A percentile compares a stretch with the other conserved stretches of the same genome.
phyloP scores from a whole-genome alignment of 371 early-diverging fungal genomes.

The Actinomucor elegans region DNA sequence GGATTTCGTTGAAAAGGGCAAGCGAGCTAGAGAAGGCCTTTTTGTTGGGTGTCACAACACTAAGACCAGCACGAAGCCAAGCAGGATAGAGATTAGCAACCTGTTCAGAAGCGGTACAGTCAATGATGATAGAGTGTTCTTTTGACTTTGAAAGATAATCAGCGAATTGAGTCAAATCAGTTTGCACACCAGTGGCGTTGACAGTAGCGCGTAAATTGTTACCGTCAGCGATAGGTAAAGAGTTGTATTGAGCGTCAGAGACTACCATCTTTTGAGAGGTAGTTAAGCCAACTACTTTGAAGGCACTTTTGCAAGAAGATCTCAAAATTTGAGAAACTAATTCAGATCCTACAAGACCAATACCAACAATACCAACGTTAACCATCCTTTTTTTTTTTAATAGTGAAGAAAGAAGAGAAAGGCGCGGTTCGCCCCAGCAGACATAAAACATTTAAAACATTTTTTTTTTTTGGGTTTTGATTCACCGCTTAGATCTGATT shows the following conservation, averaged over 20 bases:
- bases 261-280: conserved; percentile 71
- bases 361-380: conserved; percentile 89
- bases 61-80: conserved; percentile 79
- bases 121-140: conserved; percentile 74
- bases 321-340: conserved; percentile 72
- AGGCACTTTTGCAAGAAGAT: conserved; percentile 26
- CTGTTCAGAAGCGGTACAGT: conserved; percentile 86
- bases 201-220: conserved; percentile 21
- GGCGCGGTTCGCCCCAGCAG: not conserved
- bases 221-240: conserved; percentile 11
- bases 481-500: not conserved
- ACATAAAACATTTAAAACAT: conserved; percentile 3
- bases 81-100: conserved; percentile 82
- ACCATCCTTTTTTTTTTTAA: too few relatives aligned
- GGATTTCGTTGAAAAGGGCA: conserved; percentile 72
- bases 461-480: not conserved
- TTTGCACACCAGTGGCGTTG: conserved; percentile 21
- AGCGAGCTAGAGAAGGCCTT: conserved; percentile 87
- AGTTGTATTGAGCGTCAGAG: conserved; percentile 34
- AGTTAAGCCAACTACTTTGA: conserved; percentile 61
- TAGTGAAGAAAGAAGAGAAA: not conserved
- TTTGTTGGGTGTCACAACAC: conserved; percentile 97
- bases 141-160: conserved; percentile 48
- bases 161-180: conserved; percentile 55
- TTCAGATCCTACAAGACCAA: conserved; percentile 91